Conservation (phyloP, 2,329 filamentous ascomycete genomes). For the Fusarium sarcochroum region DNA sequence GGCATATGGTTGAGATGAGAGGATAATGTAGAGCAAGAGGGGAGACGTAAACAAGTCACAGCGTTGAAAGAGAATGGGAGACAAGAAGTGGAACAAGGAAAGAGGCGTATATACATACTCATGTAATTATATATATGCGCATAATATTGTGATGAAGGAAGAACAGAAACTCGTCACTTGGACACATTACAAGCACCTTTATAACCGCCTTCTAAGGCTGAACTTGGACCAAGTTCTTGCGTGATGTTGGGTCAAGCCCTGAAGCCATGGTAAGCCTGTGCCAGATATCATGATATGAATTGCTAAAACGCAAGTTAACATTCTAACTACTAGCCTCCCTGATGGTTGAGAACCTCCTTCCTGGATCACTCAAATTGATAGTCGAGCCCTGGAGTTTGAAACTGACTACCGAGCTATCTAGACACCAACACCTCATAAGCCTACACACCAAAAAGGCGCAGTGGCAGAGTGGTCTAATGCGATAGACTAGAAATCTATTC, state of each 20-base stretch:
- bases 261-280: too few species aligned
- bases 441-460: conserved; percentile 16
- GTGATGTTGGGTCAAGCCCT: too few species aligned
- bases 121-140: conserved; percentile 43
- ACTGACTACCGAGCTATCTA: not conserved
- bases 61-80: conserved; percentile 11
- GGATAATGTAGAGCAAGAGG: conserved; percentile 1
- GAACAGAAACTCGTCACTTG: conserved; percentile 28
- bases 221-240: too few species aligned
- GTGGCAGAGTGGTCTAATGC: conserved; percentile 42
- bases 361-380: too few species aligned
- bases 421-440: rapidly evolving
- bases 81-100: not conserved
- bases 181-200: not conserved
- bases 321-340: too few species aligned
- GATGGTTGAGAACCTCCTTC: too few species aligned
- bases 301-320: too few species aligned
- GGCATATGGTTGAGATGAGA: not conserved
- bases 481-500: conserved; percentile 42
- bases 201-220: too few species aligned
- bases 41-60: not conserved
- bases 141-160: conserved; percentile 39
- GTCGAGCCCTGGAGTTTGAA: too few species aligned
- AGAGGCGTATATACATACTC: conserved; percentile 37
- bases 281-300: too few species aligned